Evolutionary conservation across 768 basidiomycete genomes (phyloP), one percentile per base, ranked within the genome.

Genomic region (Amanita fuliginea): DNA sequence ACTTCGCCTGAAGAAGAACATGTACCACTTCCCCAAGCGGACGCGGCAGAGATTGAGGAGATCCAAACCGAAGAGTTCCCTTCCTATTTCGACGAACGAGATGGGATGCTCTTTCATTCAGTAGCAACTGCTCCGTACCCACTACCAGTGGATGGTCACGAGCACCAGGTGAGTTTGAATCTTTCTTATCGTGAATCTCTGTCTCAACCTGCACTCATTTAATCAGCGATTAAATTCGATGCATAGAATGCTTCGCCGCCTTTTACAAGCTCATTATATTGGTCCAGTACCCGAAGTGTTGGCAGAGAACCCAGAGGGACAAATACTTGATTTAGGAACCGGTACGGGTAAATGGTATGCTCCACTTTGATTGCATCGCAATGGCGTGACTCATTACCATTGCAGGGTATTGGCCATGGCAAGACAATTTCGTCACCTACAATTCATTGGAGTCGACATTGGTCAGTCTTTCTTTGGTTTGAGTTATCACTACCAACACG

Each of bases 341-440:
- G 87, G 87, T 14, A 83, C 74, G 14, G 87, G 87, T 4, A 65
- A 59, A 64, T 91, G 87, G 87, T 85, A 53, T 48, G 75, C 66
- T 46, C 54, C 52, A 42, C 22, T 45, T 47, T 54, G 28, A 37
- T 45, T 49, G 59, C 53, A 54, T 51, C 42, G 42, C 49, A 51
- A 46, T 54, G 46, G 54, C 53, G 59, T 56, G 51, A 43, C 47
- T 28, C 51, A 43, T 24, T 11, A 9, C 33, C 30, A 11, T 56
- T 56, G 48, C 54, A 90, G 87, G 87, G 69, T 80, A 3, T 72
- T 82, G 63, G 83, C 87, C 55, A 83, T 90, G 80, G 83, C 82
- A 48, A 62, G 59, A 41, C 68, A 70, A 43, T 90, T 82, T 60
- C 80, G 78, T 14, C 68, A 75, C 56, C 82, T 77, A 53, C 64